Conservation (phyloP, 164 flowering plant genomes). For the Paratinospora sagittata region DNA sequence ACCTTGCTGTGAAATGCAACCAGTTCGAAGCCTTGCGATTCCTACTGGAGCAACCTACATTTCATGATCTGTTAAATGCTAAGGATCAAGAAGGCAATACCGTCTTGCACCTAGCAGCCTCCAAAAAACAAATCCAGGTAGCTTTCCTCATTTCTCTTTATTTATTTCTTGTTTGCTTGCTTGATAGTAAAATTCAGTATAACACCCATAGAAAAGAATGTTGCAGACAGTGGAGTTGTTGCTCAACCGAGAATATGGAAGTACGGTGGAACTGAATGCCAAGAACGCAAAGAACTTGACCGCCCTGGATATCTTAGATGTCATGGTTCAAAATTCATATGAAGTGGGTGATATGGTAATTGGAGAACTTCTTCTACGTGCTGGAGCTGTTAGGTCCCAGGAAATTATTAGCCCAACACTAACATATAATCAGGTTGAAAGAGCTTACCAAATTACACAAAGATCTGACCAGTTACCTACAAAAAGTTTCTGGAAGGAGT, state of each 20-base stretch:
- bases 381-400: not conserved
- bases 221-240: constrained; percentile 3
- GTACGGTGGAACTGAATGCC: not conserved
- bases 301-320: not conserved
- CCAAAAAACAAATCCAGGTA: constrained; percentile 5
- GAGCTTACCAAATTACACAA: not conserved
- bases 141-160: not conserved
- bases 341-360: not conserved
- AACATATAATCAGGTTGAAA: not conserved
- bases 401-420: not conserved
- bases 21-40: constrained; percentile 7
- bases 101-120: constrained; percentile 5
- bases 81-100: constrained; percentile 16
- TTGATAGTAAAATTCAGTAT: not conserved
- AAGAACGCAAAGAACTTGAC: not conserved
- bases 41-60: not conserved
- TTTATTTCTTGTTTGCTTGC: not conserved
- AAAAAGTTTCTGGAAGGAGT: not conserved
- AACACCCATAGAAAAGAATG: not conserved
- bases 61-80: not conserved
- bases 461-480: too few species aligned
- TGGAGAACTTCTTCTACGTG: not conserved
- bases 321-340: not conserved
- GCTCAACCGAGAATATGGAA: not conserved
- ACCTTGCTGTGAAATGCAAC: constrained; percentile 10